These are phyloP conservation scores for Neofusicoccum sp. DNA, from an alignment of 2,329 filamentous ascomycete genomes.

Conservation along the genomic window DNA sequence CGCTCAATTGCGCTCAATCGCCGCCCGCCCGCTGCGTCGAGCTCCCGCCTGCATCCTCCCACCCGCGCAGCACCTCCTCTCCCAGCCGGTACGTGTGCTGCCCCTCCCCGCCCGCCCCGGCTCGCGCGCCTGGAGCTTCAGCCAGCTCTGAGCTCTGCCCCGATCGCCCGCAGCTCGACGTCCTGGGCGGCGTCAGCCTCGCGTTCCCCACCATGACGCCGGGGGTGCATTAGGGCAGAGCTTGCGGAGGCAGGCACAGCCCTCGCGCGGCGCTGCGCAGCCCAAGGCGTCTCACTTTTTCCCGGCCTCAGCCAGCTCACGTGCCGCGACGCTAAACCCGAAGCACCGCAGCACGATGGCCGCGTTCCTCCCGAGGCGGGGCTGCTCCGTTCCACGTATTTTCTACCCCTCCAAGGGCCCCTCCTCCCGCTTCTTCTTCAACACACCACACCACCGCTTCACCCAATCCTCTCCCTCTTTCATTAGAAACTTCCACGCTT, in stretches of 20 bases:
- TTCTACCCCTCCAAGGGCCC: conserved; percentile 23
- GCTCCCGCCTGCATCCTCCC: neutral
- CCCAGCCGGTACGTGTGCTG: neutral
- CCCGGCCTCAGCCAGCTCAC: conserved; percentile 22
- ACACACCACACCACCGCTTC: conserved; percentile 36
- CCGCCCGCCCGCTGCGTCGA: neutral
- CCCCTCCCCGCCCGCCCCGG: neutral
- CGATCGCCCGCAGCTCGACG: conserved; percentile 5
- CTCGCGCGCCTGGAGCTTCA: conserved; percentile 9
- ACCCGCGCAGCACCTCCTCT: neutral
- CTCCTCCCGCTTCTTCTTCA: conserved; percentile 33
- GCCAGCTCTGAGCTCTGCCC: conserved; percentile 13
- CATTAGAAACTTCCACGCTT: conserved; percentile 58
- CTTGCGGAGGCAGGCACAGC: conserved; percentile 15
- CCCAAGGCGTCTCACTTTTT: conserved; percentile 21
- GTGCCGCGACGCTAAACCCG: conserved; percentile 20
- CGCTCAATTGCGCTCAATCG: conserved; percentile 9
- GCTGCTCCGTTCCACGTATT: conserved; percentile 18
- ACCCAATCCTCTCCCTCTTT: conserved; percentile 19
- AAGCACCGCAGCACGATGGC: conserved; percentile 2
- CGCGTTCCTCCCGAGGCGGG: conserved; percentile 15
- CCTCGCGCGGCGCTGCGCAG: conserved; percentile 9
- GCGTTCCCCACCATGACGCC: conserved; percentile 12
- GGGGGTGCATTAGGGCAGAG: conserved; percentile 10
- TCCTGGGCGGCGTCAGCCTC: neutral